phyloP scores from a whole-genome alignment of 2,329 filamentous ascomycete species.

The Botrytis medusae region DNA sequence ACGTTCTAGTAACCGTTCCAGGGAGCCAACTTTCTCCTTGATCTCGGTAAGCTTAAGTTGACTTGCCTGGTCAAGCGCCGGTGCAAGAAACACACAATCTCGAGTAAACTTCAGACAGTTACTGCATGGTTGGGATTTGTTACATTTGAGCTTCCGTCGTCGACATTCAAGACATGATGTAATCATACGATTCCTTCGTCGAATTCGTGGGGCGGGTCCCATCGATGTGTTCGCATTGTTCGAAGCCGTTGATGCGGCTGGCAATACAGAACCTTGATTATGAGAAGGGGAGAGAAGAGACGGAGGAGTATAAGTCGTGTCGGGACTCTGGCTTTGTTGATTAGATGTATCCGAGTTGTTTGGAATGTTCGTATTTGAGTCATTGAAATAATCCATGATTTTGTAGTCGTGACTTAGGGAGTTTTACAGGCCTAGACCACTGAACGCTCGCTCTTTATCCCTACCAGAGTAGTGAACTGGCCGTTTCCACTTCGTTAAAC shows the following conservation, averaged over 20 bases:
- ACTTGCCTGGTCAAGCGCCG: constrained; percentile 61
- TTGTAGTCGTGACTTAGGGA: constrained; percentile 3
- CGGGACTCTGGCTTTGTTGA: neutral
- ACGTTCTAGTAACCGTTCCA: constrained; percentile 68
- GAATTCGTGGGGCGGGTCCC: constrained; percentile 31
- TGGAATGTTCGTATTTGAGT: neutral
- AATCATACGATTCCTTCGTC: constrained; percentile 63
- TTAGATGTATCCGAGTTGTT: neutral
- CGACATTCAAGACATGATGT: constrained; percentile 70
- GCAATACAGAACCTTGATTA: neutral
- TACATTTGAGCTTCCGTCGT: constrained; percentile 75
- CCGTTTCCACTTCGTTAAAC: neutral
- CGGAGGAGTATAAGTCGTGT: neutral
- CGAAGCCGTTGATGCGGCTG: constrained; percentile 18
- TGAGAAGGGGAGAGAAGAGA: neutral
- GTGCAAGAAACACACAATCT: constrained; percentile 45
- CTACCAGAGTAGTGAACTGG: neutral
- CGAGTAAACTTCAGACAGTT: constrained; percentile 45
- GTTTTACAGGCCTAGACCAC: neutral
- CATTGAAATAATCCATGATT: constrained; percentile 11
- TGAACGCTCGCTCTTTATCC: neutral
- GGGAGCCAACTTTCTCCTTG: constrained; percentile 73
- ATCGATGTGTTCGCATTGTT: neutral
- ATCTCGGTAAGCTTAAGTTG: constrained; percentile 72
- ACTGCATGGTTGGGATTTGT: constrained; percentile 69